Evolutionary conservation across 2,329 filamentous ascomycete species (phyloP).

Genomic region (Trichoderma koningiopsis): DNA sequence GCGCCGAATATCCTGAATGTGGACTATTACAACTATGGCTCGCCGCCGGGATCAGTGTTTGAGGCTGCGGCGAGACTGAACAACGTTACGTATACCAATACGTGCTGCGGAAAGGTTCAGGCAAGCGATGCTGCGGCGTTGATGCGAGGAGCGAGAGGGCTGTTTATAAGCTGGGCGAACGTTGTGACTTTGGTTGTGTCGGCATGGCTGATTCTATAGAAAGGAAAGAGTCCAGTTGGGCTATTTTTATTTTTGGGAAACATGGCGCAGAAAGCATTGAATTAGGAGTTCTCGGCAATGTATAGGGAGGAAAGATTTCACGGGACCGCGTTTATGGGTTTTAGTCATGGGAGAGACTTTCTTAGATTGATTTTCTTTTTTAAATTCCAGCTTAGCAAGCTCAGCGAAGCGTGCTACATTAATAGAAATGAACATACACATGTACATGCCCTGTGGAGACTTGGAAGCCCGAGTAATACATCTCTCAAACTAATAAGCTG

Average conservation of each 20-base stretch:
- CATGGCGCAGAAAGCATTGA: slow-evolving; percentile 9
- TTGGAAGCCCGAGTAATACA: not conserved
- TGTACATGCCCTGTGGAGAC: not conserved
- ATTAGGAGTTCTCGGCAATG: slow-evolving; percentile 18
- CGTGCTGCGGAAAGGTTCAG: slow-evolving; percentile 55
- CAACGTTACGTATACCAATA: slow-evolving; percentile 67
- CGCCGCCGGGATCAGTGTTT: slow-evolving; percentile 71
- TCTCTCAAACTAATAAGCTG: not conserved
- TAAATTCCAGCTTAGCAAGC: slow-evolving; percentile 1
- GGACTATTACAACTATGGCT: slow-evolving; percentile 79
- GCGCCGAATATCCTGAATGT: slow-evolving; percentile 80
- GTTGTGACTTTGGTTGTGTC: slow-evolving; percentile 30
- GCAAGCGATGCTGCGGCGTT: slow-evolving; percentile 31
- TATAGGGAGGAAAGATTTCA: not conserved
- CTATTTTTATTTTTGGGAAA: not conserved
- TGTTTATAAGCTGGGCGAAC: slow-evolving; percentile 23
- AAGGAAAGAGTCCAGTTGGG: not conserved
- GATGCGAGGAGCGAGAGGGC: not conserved
- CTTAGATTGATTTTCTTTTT: not conserved
- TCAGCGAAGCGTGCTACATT: slow-evolving; percentile 11
- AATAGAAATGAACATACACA: not conserved
- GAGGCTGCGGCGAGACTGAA: slow-evolving; percentile 70
- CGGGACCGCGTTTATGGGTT: not conserved
- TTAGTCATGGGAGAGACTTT: not conserved
- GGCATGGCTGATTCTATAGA: slow-evolving; percentile 20